phyloP scores from a whole-genome alignment of 2,329 filamentous ascomycete species.

The Claviceps sp. region DNA sequence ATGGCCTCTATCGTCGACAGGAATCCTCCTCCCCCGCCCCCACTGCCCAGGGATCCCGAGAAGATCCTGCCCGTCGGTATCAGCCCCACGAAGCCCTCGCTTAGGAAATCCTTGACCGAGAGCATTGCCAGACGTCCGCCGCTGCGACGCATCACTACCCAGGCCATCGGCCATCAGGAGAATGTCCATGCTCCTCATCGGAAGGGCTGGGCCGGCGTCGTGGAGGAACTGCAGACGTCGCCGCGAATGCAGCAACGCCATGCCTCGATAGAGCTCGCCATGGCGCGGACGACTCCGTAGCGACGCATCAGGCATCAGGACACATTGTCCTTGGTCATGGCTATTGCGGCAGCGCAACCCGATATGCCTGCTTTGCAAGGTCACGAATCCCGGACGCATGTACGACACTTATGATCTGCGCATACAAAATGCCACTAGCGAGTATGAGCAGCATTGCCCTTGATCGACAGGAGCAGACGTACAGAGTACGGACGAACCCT shows the following conservation, averaged over 20 bases:
- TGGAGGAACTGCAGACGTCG: conserved; percentile 47
- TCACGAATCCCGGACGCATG: background rate
- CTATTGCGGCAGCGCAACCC: background rate
- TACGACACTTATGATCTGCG: background rate
- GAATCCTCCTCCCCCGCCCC: conserved; percentile 18
- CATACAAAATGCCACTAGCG: background rate
- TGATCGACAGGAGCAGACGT: background rate
- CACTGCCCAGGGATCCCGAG: conserved; percentile 20
- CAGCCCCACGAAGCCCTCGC: conserved; percentile 17
- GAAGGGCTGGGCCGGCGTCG: conserved; percentile 48
- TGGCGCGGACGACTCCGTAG: conserved; percentile 23
- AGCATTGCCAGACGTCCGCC: conserved; percentile 32
- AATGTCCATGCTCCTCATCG: conserved; percentile 33
- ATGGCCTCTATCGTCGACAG: conserved; percentile 27
- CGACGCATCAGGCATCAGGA: background rate
- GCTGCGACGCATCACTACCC: conserved; percentile 38
- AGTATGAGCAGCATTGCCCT: conserved; percentile 3
- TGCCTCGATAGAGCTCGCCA: conserved; percentile 47
- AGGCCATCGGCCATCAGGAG: conserved; percentile 39
- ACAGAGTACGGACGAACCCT: background rate
- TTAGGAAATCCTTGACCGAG: conserved; percentile 31
- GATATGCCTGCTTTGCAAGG: background rate
- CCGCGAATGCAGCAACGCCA: conserved; percentile 48
- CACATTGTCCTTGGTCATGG: background rate
- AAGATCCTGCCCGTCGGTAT: conserved; percentile 18